Evolutionary conservation across 78 protist species (phyloP), one percentile per base, ranked within the genome.

Genomic region (Dictyostelium firmibasis): DNA sequence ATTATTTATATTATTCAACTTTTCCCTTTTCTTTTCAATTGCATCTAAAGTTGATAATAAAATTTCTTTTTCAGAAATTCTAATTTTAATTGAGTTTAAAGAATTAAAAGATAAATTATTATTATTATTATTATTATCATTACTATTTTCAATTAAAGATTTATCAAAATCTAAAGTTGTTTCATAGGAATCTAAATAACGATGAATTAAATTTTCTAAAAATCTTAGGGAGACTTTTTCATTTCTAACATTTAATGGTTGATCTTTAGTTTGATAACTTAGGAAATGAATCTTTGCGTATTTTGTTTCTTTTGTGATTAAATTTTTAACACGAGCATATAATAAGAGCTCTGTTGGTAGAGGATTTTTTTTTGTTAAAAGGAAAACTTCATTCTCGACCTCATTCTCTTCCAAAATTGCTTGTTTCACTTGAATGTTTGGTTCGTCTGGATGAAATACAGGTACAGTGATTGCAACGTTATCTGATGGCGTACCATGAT

Each of bases 161-260:
- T 20, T 60, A 83, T 83, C 87, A 14, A n/a, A n/a, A 6, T 83
- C 77, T 16, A 60, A 36, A 16, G 83, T 75, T 33, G 92, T 75
- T 31, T 29, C 43, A 75, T 86, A 86, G 9, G 92, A 33, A 36
- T 72, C 83, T 20, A 86, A 53, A 57, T 53, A 53, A 33, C 76
- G 76, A 14, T 78, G 62, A n/a, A 86, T 36, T 18, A 75, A 36
- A 41, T 50, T 86, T 5, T 35, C 25, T 29, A 77, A 18, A 38
- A 43, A 77, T 78, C 93, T 75, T 25, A 86, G 57, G 6, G 93
- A 67, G 3, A 44, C 67, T 10, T 60, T 86, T 62, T 86, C 93
- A 77, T 86, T 86, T 60, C 93, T 57, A 16, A 13, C 38, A 20
- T 53, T 77, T 31, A 86, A 5, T 11, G 78, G 53, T 20, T 14